Evolutionary conservation across 768 basidiomycete species (phyloP), one percentile per base, ranked within the genome.

Genomic region (Podaxis sp.): DNA sequence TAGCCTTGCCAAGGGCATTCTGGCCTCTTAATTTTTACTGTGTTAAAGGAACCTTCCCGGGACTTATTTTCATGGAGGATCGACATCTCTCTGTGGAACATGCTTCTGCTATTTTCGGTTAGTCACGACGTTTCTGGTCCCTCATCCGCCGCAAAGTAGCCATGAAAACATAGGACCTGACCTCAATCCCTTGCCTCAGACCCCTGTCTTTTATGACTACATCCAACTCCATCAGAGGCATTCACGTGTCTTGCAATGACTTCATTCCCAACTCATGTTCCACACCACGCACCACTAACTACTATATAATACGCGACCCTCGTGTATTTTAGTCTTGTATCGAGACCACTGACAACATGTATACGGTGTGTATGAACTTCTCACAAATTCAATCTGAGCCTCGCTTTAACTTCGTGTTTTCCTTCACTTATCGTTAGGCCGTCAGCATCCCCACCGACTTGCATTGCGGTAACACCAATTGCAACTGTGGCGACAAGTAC

Each of bases 401-500:
- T 36, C n/a, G 19, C 28, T 12, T 22, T 36, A 11, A 49, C 52
- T 9, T 42, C 13, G 11, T 12, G 28, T 3, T 39, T 7, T 19
- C 8, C 26, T 8, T n/a, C 4, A 7, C n/a, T 19, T 42, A 13
- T 17, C 24, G 2, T 3, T 15, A 61, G 59, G 53, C 13, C 9
- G 44, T 42, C 9, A n/a, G 53, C n/a, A 28, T 53, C 8, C 59
- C 51, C 11, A 40, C 46, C 13, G 28, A 52, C 28, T 42, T 42
- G n/a, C 59, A 61, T 42, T 61, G 59, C 19, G 59, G 59, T 4
- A 61, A 61, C 24, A 1, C 39, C 26, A 53, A 61, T 19, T 61
- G 59, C n/a, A 42, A 38, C 13, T 61, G 59, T n/a, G 59, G 59
- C 28, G 59, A 61, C 9, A 52, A 52, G 59, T 60, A 15, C 19